Evolutionary conservation across 108 stramenopile genomes (phyloP), one percentile per base, ranked within the genome.

Genomic region (Cyclotella choctawhatcheeana): DNA sequence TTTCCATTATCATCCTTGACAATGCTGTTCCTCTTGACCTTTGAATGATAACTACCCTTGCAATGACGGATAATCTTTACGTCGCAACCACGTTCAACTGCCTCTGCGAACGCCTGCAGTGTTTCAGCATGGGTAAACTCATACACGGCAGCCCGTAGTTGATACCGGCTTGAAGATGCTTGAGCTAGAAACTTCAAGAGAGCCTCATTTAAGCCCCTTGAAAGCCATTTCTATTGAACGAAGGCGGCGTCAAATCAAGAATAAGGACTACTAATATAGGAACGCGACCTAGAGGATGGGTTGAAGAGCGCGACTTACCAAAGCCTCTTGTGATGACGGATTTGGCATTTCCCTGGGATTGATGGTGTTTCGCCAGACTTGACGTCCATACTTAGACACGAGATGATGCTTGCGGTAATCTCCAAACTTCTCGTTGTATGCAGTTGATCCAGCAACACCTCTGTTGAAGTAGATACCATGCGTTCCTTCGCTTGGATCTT

Each of bases 401-500:
- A 45, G 51, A 18, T 73, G 60, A 34, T 44, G 68, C 44, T 68
- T 63, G 24, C 78, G 61, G 56, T 30, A 73, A 31, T 79, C 71
- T 47, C 63, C 71, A 50, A 73, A 79, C 18, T 62, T 59, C 34
- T 47, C 50, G 37, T 27, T 33, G 44, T 79, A 79, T n/a, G 78
- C 78, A 12, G 68, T 66, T 8, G 78, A 78, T 14, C 70, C 77
- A 14, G 77, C 71, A 25, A 56, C 71, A 31, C 71, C 78, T 12
- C 78, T 68, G 31, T 79, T 79, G 67, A 79, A 79, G 61, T 48
- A 79, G 7, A 79, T 43, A 0, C 78, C 78, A 37, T 79, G 78
- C n/a, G 51, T 54, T 0, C 71, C 67, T 24, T 44, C 17, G 0
- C 24, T 31, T 18, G 78, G 71, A 44, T 79, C 78, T 54, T 79